A percentile compares a stretch with the other conserved stretches of the same genome.
Conservation (phyloP, 305 asterid genomes). For the Fraxinus angustifolia region DNA sequence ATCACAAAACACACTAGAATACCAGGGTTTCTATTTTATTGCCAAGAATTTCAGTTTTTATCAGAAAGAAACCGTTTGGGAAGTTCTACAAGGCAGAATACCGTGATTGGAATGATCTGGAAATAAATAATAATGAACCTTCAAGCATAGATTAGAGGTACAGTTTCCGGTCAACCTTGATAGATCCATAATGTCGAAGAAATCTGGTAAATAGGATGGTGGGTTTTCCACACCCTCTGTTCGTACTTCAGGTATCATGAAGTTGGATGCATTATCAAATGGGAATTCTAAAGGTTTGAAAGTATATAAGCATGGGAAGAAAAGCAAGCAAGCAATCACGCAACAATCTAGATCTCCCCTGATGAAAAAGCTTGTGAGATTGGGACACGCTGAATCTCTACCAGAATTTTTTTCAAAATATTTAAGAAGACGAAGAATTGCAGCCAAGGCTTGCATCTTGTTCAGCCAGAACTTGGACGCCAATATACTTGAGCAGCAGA, state of each 20-base stretch:
- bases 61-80: constrained; percentile 27
- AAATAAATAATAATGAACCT: constrained; percentile 22
- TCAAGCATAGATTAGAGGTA: constrained; percentile 14
- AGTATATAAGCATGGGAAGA: constrained; percentile 27
- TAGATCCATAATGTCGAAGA: constrained; percentile 28
- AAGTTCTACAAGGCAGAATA: constrained; percentile 13
- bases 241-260: constrained; percentile 21
- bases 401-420: constrained; percentile 59
- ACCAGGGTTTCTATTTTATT: neutral
- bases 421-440: constrained; percentile 46
- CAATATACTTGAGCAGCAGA: constrained; percentile 50
- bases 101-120: constrained; percentile 25
- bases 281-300: constrained; percentile 27
- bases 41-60: constrained; percentile 29
- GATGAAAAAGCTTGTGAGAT: constrained; percentile 60
- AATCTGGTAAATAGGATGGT: constrained; percentile 24
- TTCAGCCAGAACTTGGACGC: constrained; percentile 71
- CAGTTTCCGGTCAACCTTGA: constrained; percentile 19
- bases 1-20: too few species aligned
- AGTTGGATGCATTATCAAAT: constrained; percentile 24
- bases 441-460: constrained; percentile 45
- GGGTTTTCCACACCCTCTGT: constrained; percentile 20
- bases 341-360: constrained; percentile 46
- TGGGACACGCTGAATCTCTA: constrained; percentile 38
- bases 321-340: constrained; percentile 19